Conservation (phyloP, 768 basidiomycete species). For the Boletus subcaerulescens region DNA sequence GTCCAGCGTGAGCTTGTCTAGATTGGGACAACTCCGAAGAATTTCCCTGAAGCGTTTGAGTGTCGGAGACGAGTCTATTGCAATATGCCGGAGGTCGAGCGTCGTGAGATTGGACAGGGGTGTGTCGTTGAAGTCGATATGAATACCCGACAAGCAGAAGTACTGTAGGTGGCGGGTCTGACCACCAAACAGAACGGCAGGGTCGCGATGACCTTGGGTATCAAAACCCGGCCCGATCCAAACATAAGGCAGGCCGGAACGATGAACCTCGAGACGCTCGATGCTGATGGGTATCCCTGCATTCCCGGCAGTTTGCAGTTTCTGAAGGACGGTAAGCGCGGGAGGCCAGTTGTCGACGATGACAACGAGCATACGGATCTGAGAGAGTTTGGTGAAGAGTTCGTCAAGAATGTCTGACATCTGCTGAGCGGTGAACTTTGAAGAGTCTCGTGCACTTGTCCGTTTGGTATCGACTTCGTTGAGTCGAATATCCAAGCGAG, state of each 20-base stretch:
- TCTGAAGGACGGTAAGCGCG: slow-evolving; percentile 48
- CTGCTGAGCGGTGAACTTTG: slow-evolving; percentile 37
- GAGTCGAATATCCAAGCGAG: slow-evolving; percentile 62
- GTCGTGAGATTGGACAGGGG: slow-evolving; percentile 52
- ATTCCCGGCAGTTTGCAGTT: slow-evolving; percentile 38
- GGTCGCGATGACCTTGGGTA: slow-evolving; percentile 30
- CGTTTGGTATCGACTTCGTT: slow-evolving; percentile 37
- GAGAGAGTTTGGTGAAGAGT: slow-evolving; percentile 50
- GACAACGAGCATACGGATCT: slow-evolving; percentile 58
- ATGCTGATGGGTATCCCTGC: slow-evolving; percentile 40
- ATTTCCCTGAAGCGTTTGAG: slow-evolving; percentile 51
- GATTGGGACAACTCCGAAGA: slow-evolving; percentile 44
- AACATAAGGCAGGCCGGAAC: slow-evolving; percentile 45
- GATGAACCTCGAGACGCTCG: slow-evolving; percentile 67
- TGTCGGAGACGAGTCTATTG: slow-evolving; percentile 49
- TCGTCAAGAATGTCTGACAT: slow-evolving; percentile 50
- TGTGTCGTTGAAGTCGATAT: slow-evolving; percentile 57
- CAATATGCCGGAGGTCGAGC: slow-evolving; percentile 63
- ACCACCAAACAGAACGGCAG: slow-evolving; percentile 51
- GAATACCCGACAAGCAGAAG: slow-evolving; percentile 55
- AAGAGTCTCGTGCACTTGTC: slow-evolving; percentile 25
- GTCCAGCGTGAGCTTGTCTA: slow-evolving; percentile 58
- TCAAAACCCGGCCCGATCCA: slow-evolving; percentile 45
- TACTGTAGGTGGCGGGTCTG: slow-evolving; percentile 44
- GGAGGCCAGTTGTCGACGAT: slow-evolving; percentile 56